Evolutionary conservation across 306 rosid genomes (phyloP), one percentile per base, ranked within the genome.

Genomic region (Dicorynia guianensis): DNA sequence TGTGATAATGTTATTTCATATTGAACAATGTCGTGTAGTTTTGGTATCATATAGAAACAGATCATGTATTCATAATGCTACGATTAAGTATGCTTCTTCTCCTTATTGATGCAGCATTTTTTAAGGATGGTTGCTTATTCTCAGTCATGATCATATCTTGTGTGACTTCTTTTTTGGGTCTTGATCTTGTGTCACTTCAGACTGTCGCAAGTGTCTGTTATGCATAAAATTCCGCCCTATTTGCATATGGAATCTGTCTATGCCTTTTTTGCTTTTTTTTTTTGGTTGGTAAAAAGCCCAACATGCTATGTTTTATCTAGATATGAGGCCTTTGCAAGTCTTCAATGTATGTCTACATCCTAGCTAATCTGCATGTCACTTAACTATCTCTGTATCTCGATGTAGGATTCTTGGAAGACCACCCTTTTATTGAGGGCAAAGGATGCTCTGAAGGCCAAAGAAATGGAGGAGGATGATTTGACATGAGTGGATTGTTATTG

Each of bases 341-440:
- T 50, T 59, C 19, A 49, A 50, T 79, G 15, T 53, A 54, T 78
- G 42, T 67, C 36, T 18, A 13, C 70, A 7, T 53, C 60, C 39
- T 76, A 75, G 38, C 36, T 64, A 59, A 39, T 65, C 74, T 70
- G 33, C 69, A 11, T 34, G 40, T 81, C 17, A 30, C 63, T 36
- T 60, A 13, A 66, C 14, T 52, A 71, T 64, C 43, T 63, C 2
- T 25, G 30, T 25, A 25, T 25, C 2, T 1, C 44, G 20, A 3
- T 74, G 79, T 35, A 86, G 90, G 90, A 83, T 50, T 52, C 90
- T 67, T 83, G 90, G 90, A 86, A 80, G 86, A 55, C 84, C 18
- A 43, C 66, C 62, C 84, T 86, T 71, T 52, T 86, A 65, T n/a
- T 62, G 36, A 81, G 78, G 71, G 78, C 71, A 53, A 78, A 83